A percentile compares a stretch with the other conserved stretches of the same genome.
phyloP scores from a whole-genome alignment of 805 yeast species.

The Candida odintsovae region DNA sequence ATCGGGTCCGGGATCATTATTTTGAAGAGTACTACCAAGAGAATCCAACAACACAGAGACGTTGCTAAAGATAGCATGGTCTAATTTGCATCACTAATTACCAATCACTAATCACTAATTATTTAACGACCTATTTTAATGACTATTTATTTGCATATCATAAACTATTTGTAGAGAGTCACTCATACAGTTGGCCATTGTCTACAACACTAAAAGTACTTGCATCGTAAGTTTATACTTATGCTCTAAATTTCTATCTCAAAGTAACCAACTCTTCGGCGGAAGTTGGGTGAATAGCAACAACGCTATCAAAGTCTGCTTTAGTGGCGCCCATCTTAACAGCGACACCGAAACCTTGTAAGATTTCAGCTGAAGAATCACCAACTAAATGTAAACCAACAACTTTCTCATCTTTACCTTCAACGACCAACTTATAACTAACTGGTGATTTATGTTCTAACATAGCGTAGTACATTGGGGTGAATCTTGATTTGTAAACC shows the following conservation, averaged over 20 bases:
- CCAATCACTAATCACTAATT: too few relatives aligned
- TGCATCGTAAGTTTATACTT: too few relatives aligned
- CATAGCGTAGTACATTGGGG: constrained; percentile 92
- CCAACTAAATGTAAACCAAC: constrained; percentile 95
- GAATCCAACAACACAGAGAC: neutral
- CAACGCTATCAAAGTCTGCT: constrained; percentile 89
- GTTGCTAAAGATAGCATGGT: neutral
- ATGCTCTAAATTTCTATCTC: constrained; percentile 14
- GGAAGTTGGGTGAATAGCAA: constrained; percentile 97
- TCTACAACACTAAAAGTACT: too few relatives aligned
- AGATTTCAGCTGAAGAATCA: constrained; percentile 82
- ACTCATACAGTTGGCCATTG: too few relatives aligned
- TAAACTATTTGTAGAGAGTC: too few relatives aligned
- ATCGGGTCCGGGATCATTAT: constrained; percentile 6
- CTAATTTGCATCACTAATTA: neutral
- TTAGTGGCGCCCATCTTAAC: constrained; percentile 99
- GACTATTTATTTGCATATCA: neutral
- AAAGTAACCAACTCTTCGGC: constrained; percentile 95
- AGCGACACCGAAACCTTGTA: constrained; percentile 98
- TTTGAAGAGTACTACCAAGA: neutral
- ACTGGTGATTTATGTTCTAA: constrained; percentile 75
- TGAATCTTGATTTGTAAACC: constrained; percentile 76
- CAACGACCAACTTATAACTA: constrained; percentile 73
- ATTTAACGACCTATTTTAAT: neutral
- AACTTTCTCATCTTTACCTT: constrained; percentile 83